phyloP scores from a whole-genome alignment of 78 protist species.

The Goniomonas avonlea region DNA sequence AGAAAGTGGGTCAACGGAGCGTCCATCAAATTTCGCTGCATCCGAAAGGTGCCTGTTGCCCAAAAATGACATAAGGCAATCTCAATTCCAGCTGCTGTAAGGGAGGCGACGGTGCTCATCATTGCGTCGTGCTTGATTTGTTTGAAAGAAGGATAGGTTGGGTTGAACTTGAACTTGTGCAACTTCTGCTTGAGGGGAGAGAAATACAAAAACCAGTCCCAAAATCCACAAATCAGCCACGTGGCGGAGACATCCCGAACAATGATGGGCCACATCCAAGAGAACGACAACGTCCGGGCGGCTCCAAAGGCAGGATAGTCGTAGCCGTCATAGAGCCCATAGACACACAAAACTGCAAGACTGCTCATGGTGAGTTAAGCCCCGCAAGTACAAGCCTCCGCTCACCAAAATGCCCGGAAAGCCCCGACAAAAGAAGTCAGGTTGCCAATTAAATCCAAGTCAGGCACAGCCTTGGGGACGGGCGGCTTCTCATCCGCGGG shows the following conservation, averaged over 20 bases:
- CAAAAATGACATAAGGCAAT: neutral
- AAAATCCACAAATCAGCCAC: neutral
- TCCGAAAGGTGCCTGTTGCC: neutral
- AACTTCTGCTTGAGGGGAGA: too few relatives aligned
- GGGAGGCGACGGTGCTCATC: neutral
- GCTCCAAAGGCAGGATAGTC: neutral
- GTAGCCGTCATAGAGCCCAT: too few relatives aligned
- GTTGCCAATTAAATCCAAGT: neutral
- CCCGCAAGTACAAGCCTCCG: neutral
- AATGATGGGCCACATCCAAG: neutral
- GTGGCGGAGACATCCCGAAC: neutral
- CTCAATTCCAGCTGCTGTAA: neutral
- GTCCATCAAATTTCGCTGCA: neutral
- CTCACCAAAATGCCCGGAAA: neutral
- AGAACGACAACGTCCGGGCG: neutral
- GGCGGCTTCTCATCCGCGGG: neutral
- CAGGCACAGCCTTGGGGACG: neutral
- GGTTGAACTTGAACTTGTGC: conserved; percentile 1
- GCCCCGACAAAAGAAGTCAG: neutral
- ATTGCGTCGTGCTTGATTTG: conserved; percentile 1
- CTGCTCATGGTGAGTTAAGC: too few relatives aligned
- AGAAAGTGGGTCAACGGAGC: neutral
- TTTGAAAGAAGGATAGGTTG: neutral
- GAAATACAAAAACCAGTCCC: conserved; percentile 3
- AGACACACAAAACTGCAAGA: too few relatives aligned